Conservation (phyloP, 169 alveolate genomes). For the Plasmodium blacklocki region DNA sequence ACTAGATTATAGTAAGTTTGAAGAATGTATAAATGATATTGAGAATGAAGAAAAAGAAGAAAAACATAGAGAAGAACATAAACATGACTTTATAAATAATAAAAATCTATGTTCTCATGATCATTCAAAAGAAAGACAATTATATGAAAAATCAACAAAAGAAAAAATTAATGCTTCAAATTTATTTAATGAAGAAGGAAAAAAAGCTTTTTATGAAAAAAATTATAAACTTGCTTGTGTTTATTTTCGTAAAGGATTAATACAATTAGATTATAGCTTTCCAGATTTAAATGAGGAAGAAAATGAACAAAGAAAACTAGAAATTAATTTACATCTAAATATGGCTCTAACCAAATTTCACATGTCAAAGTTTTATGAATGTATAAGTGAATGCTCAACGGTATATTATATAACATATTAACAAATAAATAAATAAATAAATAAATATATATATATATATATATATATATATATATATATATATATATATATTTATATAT, state of each 20-base stretch:
- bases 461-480: background rate
- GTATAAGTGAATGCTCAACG: slow-evolving; percentile 72
- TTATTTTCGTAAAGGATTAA: slow-evolving; percentile 70
- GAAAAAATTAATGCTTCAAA: slow-evolving; percentile 71
- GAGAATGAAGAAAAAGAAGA: slow-evolving; percentile 66
- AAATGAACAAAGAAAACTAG: slow-evolving; percentile 36
- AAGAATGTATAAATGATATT: slow-evolving; percentile 52
- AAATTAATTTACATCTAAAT: slow-evolving; percentile 61
- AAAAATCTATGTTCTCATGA: slow-evolving; percentile 67
- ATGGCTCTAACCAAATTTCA: slow-evolving; percentile 66
- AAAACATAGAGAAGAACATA: slow-evolving; percentile 25
- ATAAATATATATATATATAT: background rate
- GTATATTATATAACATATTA: slow-evolving; percentile 3
- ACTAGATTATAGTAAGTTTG: slow-evolving; percentile 66
- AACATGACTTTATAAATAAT: slow-evolving; percentile 10
- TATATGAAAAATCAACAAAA: slow-evolving; percentile 60
- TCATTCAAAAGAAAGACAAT: slow-evolving; percentile 76
- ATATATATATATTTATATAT: background rate
- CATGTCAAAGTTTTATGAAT: slow-evolving; percentile 60
- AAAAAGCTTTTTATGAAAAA: slow-evolving; percentile 69
- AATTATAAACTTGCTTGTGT: slow-evolving; percentile 74
- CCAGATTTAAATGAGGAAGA: slow-evolving; percentile 41
- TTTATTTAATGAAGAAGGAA: slow-evolving; percentile 68
- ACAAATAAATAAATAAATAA: too few species aligned
- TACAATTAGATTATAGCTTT: slow-evolving; percentile 74